Evolutionary conservation across 495 filamentous ascomycete genomes (phyloP), one percentile per base, ranked within the genome.

Genomic region (Pseudotulostoma volvatum): DNA sequence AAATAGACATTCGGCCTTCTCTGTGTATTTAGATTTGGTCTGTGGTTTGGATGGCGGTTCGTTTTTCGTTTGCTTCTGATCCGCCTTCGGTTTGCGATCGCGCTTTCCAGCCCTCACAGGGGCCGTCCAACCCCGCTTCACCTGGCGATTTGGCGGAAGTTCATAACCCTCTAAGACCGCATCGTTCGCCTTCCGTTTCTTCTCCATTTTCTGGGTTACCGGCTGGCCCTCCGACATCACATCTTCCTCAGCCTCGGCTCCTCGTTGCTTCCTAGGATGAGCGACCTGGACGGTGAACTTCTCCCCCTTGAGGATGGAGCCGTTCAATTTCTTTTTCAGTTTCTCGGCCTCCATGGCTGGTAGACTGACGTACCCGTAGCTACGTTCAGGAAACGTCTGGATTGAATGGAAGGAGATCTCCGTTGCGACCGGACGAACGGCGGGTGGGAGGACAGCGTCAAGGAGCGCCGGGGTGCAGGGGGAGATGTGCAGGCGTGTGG

Each of bases 111-210:
- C 54, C 19, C 51, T 54, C 30, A 67, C 63, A 3, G 77, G 65
- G 30, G 79, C 78, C 7, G 81, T 88, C 90, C 90, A 96, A 9
- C 88, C 90, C 41, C 90, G 64, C 61, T 88, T 92, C 33, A 97
- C 77, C 48, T 78, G 77, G 28, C 90, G 68, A 18, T 67, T 76
- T 4, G 77, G 63, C 7, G 79, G 71, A 15, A 97, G 59, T 46
- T 85, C 76, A 30, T 79, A 57, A 2, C 84, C 90, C 8, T 69
- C 64, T 0, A 93, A 43, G 1, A 79, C 67, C 19, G 73, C 68
- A 15, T 73, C 61, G 41, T 64, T 57, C 61, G 84, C 86, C 56
- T 76, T 76, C 21, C 56, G 55, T 36, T 63, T 67, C 28, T 50
- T 45, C 2, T 48, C 41, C 34, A 47, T 54, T 35, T 66, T 63